A percentile compares a stretch with the other conserved stretches of the same genome.
Conservation (phyloP, 805 yeast genomes). For the Pachysolen tannophilus region DNA sequence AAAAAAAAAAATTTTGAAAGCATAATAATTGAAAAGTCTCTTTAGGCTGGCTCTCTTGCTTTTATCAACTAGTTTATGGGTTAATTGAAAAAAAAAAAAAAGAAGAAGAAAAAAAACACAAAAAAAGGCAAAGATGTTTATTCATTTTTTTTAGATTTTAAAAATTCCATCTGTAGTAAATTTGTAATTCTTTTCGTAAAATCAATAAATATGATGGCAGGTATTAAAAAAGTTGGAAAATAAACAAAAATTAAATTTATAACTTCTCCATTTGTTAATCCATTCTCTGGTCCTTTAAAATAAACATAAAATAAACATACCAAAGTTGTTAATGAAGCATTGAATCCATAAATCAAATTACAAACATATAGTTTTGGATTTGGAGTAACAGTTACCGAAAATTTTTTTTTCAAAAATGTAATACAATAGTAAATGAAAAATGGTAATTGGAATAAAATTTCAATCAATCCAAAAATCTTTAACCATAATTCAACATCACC, state of each 20-base stretch:
- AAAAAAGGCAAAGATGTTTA: no score
- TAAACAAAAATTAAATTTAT: conserved; percentile 45
- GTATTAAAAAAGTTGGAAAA: conserved; percentile 65
- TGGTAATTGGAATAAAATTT: conserved; percentile 73
- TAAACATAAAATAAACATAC: conserved; percentile 55
- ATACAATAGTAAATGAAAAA: conserved; percentile 49
- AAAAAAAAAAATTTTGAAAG: no score
- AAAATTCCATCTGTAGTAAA: neutral
- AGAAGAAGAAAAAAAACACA: neutral
- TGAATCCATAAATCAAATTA: conserved; percentile 65
- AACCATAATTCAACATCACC: conserved; percentile 51
- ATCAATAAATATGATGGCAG: conserved; percentile 48
- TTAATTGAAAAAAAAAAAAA: neutral
- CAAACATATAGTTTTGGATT: conserved; percentile 19
- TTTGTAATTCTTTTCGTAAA: conserved; percentile 16
- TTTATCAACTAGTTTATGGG: no score
- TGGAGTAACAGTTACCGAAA: conserved; percentile 12
- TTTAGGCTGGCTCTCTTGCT: no score
- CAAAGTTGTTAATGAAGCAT: conserved; percentile 74
- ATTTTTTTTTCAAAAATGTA: no score
- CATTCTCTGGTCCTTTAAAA: conserved; percentile 26
- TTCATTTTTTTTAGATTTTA: no score
- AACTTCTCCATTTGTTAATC: conserved; percentile 29
- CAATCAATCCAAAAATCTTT: conserved; percentile 59
- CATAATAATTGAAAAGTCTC: no score